Percentiles rank a stretch among this genome's conserved stretches.
Conservation (phyloP, 768 basidiomycete genomes). For the Crucibulum laeve region DNA sequence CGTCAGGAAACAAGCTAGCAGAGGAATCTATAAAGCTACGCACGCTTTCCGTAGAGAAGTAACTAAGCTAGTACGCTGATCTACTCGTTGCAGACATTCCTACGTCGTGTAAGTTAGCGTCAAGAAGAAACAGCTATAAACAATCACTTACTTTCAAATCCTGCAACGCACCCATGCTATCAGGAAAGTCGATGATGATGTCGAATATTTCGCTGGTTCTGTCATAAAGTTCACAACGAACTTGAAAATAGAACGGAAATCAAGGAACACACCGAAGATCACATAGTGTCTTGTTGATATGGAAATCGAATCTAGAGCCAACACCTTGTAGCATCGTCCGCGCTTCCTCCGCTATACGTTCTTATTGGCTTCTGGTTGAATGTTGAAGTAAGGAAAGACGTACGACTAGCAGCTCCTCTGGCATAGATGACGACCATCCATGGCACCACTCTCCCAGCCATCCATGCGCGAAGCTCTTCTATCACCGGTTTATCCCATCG, state of each 20-base stretch:
- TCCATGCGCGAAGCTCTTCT: constrained; percentile 64
- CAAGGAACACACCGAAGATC: constrained; percentile 62
- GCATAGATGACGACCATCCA: constrained; percentile 87
- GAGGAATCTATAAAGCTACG: constrained; percentile 19
- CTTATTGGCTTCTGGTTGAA: background rate
- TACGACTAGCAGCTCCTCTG: constrained; percentile 54
- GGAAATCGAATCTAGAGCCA: constrained; percentile 84
- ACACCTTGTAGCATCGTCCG: constrained; percentile 70
- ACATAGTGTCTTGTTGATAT: constrained; percentile 87
- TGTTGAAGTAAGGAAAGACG: constrained; percentile 13
- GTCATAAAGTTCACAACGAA: background rate
- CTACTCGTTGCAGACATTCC: constrained; percentile 80
- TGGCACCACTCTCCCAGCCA: constrained; percentile 71
- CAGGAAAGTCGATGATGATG: constrained; percentile 92
- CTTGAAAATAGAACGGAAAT: background rate
- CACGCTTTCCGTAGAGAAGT: constrained; percentile 77
- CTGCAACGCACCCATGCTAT: constrained; percentile 77
- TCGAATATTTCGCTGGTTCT: constrained; percentile 88
- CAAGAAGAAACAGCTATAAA: background rate
- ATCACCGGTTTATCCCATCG: constrained; percentile 71
- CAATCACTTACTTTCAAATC: constrained; percentile 68
- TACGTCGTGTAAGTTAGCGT: constrained; percentile 16
- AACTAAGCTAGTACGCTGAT: constrained; percentile 74
- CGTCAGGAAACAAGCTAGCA: constrained; percentile 1
- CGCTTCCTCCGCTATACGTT: constrained; percentile 60